phyloP scores from a whole-genome alignment of 139 green algal species.

The Picochlorum sp. region DNA sequence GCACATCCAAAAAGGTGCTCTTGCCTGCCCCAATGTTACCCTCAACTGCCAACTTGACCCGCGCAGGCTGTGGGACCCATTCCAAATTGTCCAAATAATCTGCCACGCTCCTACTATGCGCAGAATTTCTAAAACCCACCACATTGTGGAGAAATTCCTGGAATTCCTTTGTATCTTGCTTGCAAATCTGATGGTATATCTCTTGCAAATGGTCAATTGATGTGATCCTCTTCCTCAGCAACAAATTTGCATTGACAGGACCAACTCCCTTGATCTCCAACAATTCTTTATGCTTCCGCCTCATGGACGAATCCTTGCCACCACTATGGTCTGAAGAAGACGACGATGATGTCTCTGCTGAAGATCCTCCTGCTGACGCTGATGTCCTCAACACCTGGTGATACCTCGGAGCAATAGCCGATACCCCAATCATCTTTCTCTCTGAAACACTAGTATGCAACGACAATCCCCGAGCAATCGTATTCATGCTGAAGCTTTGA shows the following conservation, averaged over 20 bases:
- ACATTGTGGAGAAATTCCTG: slow-evolving; percentile 31
- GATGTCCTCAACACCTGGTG: too few species aligned
- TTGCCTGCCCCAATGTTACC: slow-evolving; percentile 97
- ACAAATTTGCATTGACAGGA: slow-evolving; percentile 28
- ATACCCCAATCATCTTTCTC: too few species aligned
- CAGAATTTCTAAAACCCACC: slow-evolving; percentile 34
- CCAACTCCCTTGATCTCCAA: slow-evolving; percentile 35
- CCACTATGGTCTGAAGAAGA: too few species aligned
- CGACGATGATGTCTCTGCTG: too few species aligned
- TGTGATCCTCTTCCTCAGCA: slow-evolving; percentile 22
- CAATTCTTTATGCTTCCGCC: slow-evolving; percentile 10
- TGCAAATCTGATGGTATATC: slow-evolving; percentile 17
- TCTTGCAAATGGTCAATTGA: slow-evolving; percentile 37
- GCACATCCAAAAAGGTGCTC: slow-evolving; percentile 78
- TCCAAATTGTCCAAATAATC: slow-evolving; percentile 21
- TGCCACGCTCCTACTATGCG: slow-evolving; percentile 28
- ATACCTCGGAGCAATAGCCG: too few species aligned
- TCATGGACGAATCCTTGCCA: too few species aligned
- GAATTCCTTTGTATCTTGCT: slow-evolving; percentile 13
- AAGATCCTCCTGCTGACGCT: too few species aligned
- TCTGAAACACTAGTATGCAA: too few species aligned
- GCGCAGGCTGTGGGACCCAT: slow-evolving; percentile 3
- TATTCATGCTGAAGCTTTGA: too few species aligned
- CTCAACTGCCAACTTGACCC: slow-evolving; percentile 88
- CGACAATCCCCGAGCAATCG: too few species aligned